Conservation (phyloP, 2,329 filamentous ascomycete genomes). For the Hypoxylon sp. region DNA sequence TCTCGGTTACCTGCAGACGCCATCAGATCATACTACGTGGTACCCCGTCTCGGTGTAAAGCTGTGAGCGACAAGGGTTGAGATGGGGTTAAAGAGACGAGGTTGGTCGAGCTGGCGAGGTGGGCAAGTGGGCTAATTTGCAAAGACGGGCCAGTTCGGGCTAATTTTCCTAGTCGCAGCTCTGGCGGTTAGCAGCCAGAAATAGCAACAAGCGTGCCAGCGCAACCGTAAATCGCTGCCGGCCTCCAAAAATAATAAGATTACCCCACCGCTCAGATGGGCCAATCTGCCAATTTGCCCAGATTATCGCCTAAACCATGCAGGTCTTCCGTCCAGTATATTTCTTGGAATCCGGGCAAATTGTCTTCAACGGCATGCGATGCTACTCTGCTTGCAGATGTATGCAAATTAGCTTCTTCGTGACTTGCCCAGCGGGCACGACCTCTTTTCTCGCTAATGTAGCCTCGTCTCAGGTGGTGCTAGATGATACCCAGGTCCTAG, state of each 20-base stretch:
- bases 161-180: background rate
- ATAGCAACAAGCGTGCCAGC: slow-evolving; percentile 40
- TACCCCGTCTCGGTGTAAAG: slow-evolving; percentile 7
- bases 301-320: background rate
- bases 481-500: too few relatives aligned
- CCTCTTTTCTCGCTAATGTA: slow-evolving; percentile 6
- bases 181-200: slow-evolving; percentile 35
- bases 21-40: slow-evolving; percentile 26
- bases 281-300: slow-evolving; percentile 30
- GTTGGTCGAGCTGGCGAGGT: too few relatives aligned
- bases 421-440: background rate
- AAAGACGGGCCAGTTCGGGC: slow-evolving; percentile 14
- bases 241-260: slow-evolving; percentile 27
- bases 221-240: background rate
- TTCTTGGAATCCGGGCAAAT: slow-evolving; percentile 25
- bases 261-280: slow-evolving; percentile 17
- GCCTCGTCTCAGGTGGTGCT: slow-evolving; percentile 33
- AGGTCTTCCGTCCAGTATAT: slow-evolving; percentile 11
- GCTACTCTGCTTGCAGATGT: slow-evolving; percentile 12
- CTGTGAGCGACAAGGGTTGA: slow-evolving; percentile 3
- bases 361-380: slow-evolving; percentile 24
- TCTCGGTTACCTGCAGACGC: slow-evolving; percentile 29
- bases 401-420: slow-evolving; percentile 23
- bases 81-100: slow-evolving; percentile 1
- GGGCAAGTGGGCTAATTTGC: slow-evolving; percentile 37